phyloP scores from a whole-genome alignment of 2,329 filamentous ascomycete species.

The Fusarium buxicola region DNA sequence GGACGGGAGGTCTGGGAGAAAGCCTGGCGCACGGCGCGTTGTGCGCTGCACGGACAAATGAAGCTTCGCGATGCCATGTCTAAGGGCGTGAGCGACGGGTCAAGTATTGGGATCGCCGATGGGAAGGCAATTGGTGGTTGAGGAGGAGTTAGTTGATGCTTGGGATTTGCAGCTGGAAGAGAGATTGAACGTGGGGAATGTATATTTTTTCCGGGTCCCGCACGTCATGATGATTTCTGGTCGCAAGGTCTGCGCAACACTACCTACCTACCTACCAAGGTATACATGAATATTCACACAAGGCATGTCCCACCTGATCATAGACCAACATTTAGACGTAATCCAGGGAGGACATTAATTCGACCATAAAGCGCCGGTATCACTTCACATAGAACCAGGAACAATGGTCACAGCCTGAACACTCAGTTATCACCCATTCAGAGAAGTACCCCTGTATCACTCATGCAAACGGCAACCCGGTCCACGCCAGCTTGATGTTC shows the following conservation, averaged over 20 bases:
- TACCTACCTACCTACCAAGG: no score
- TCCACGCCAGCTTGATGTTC: constrained; percentile 53
- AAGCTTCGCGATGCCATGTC: constrained; percentile 42
- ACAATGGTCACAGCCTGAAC: constrained; percentile 1
- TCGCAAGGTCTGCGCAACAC: background rate
- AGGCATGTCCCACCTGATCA: background rate
- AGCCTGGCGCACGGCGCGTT: constrained; percentile 37
- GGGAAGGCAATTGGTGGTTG: constrained; percentile 3
- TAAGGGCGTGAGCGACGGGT: background rate
- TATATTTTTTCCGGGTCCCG: constrained; percentile 43
- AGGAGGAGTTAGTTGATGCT: constrained; percentile 6
- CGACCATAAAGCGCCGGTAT: constrained; percentile 24
- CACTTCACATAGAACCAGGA: constrained; percentile 19
- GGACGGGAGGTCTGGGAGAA: constrained; percentile 27
- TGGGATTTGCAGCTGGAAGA: constrained; percentile 14
- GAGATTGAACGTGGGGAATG: constrained; percentile 38
- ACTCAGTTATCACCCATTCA: constrained; percentile 7
- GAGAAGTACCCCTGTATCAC: constrained; percentile 26
- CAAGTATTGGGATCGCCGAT: background rate
- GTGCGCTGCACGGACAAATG: constrained; percentile 31
- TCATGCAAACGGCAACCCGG: constrained; percentile 36
- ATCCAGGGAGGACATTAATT: constrained; percentile 22
- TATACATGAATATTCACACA: constrained; percentile 2
- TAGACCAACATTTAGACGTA: background rate
- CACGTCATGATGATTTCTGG: constrained; percentile 44